Base-by-base conservation (phyloP, 345 rosid species). In the Salix viminalis region DNA sequence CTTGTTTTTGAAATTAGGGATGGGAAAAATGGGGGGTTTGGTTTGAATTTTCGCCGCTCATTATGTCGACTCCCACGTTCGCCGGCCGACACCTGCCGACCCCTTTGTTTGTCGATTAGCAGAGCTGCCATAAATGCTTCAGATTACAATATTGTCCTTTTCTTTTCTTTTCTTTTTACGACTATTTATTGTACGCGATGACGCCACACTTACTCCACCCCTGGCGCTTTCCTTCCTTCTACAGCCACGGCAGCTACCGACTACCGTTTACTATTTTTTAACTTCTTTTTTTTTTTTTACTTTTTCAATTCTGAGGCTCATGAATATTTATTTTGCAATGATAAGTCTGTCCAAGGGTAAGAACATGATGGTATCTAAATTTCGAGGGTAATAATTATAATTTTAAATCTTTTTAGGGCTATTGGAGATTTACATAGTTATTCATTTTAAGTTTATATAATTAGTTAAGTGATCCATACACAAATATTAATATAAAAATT, bases 21-120 rank as follows among this genome's bases (percentile, higher is more conserved):
- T 0, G 18, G 13, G 76, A 3, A 23, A 41, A 14, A 7, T 52
- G 67, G 41, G 73, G 75, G 73, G 64, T 66, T 74, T 61, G 61
- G 75, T 42, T 42, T 42, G 76, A 52, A 76, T 77, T 77, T 80
- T 71, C 75, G 77, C 86, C 84, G 84, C 79, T 80, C 3, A 61
- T 77, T 66, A 32, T 79, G 64, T 10, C 64, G 76, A 70, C 85
- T 84, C 83, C 85, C 81, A 79, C 67, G 68, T 74, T 78, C 75
- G 75, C 80, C 89, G 90, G 90, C 90, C 92, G 92, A 89, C 92
- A 83, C 6, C 84, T 83, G 92, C 91, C 90, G 94, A 82, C 91
- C 85, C 79, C 88, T 78, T 61, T 66, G 60, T 76, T 80, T 90
- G 91, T 89, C 92, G 83, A 85, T 62, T 65, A 80, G 77, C 75